phyloP scores from a whole-genome alignment of 108 stramenopile species.

The Fragilaria radians region DNA sequence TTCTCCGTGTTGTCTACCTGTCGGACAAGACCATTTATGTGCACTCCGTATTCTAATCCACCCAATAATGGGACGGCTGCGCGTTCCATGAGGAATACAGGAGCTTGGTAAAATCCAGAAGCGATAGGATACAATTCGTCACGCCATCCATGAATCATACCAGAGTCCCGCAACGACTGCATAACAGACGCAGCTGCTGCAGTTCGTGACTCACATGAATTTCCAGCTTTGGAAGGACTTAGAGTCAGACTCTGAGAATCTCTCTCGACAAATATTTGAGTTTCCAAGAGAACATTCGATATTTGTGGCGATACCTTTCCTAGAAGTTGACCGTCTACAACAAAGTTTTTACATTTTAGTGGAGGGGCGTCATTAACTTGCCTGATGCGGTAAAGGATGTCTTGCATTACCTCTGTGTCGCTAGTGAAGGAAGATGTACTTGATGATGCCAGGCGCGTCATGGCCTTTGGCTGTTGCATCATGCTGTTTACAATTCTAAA shows the following conservation, averaged over 20 bases:
- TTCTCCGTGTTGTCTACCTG: conserved; percentile 14
- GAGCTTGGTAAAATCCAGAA: conserved; percentile 46
- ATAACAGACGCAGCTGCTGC: conserved; percentile 49
- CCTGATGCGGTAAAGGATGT: conserved; percentile 68
- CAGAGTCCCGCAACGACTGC: conserved; percentile 36
- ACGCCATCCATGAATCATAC: conserved; percentile 76
- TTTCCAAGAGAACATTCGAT: not conserved
- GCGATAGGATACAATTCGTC: conserved; percentile 72
- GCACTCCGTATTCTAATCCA: conserved; percentile 63
- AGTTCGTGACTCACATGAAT: conserved; percentile 44
- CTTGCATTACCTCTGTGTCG: conserved; percentile 36
- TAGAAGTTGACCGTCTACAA: conserved; percentile 44
- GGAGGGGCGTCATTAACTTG: conserved; percentile 35
- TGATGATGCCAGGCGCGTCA: too few species aligned
- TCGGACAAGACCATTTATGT: conserved; percentile 73
- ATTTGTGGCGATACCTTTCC: conserved; percentile 43
- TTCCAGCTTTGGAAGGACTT: conserved; percentile 41
- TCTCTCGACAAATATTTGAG: not conserved
- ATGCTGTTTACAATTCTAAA: too few species aligned
- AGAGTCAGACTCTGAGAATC: conserved; percentile 12
- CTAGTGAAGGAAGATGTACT: not conserved
- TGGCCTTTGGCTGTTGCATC: not conserved
- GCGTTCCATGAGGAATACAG: conserved; percentile 76
- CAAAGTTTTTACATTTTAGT: conserved; percentile 35
- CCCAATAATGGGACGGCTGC: conserved; percentile 72